These are phyloP conservation scores for Aureobasidium melanogenum DNA, from an alignment of 2,329 filamentous ascomycete species.

Conservation along the genomic window DNA sequence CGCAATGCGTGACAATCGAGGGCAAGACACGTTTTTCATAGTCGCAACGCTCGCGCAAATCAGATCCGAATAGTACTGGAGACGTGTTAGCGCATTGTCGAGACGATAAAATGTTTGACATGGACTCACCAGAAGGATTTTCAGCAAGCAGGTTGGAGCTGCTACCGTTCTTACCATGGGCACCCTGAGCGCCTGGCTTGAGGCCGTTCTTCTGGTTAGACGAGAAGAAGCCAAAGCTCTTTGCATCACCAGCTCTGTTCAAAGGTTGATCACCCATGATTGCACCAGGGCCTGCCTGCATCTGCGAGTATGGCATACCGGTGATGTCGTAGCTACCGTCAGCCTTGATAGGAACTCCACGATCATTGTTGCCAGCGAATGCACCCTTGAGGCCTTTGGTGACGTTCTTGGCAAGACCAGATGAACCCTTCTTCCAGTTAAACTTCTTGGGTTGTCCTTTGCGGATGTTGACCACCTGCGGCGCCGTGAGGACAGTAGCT, in stretches of 20 bases:
- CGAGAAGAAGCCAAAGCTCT: slow-evolving; percentile 26
- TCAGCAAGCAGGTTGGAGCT: slow-evolving; percentile 32
- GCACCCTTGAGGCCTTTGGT: slow-evolving; percentile 90
- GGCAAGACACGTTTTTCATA: slow-evolving; percentile 85
- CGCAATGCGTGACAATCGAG: slow-evolving; percentile 82
- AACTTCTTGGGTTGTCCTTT: slow-evolving; percentile 95
- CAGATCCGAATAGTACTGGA: slow-evolving; percentile 72
- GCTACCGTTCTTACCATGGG: slow-evolving; percentile 35
- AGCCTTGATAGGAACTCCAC: slow-evolving; percentile 15
- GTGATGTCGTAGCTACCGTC: slow-evolving; percentile 24
- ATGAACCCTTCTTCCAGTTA: slow-evolving; percentile 96
- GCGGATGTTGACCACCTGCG: slow-evolving; percentile 91
- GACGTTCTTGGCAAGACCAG: slow-evolving; percentile 88
- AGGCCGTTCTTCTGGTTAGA: slow-evolving; percentile 26
- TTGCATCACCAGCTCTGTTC: slow-evolving; percentile 13
- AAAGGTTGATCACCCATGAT: slow-evolving; percentile 12
- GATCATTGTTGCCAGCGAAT: slow-evolving; percentile 47
- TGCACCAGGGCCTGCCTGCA: slow-evolving; percentile 22
- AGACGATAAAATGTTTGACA: not conserved
- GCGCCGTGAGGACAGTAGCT: slow-evolving; percentile 54
- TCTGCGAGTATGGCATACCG: slow-evolving; percentile 21
- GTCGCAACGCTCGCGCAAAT: slow-evolving; percentile 75
- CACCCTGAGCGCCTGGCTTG: slow-evolving; percentile 24
- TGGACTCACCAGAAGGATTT: slow-evolving; percentile 24
- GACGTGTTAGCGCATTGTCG: not conserved